Conservation (phyloP, 2,329 filamentous ascomycete species). For the Neopestalotiopsis sp. region DNA sequence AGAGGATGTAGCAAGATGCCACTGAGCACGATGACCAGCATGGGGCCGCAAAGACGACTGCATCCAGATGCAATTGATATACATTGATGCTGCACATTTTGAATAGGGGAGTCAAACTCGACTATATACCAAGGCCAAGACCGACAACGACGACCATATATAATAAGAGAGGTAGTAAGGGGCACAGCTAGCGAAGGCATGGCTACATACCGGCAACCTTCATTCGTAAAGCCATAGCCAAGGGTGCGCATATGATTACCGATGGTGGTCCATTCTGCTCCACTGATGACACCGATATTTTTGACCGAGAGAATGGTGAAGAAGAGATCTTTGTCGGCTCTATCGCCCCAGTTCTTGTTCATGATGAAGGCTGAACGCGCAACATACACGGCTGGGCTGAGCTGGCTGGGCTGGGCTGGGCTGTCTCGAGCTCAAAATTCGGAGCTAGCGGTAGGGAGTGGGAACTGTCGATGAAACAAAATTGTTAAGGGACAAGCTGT, state of each 20-base stretch:
- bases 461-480: background rate
- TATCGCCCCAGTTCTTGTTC: slow-evolving; percentile 66
- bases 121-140: background rate
- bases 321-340: slow-evolving; percentile 67
- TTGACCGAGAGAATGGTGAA: slow-evolving; percentile 67
- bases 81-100: background rate
- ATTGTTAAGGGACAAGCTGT: background rate
- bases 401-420: background rate
- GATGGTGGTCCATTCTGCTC: slow-evolving; percentile 65
- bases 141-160: background rate
- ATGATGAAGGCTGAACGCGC: slow-evolving; percentile 41
- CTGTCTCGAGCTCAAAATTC: slow-evolving; percentile 1
- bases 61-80: slow-evolving; percentile 1
- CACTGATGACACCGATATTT: slow-evolving; percentile 67
- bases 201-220: slow-evolving; percentile 64
- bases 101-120: background rate
- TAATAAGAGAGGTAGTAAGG: slow-evolving; percentile 11
- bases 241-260: slow-evolving; percentile 64
- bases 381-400: background rate
- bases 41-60: background rate
- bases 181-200: slow-evolving; percentile 3
- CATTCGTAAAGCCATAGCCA: slow-evolving; percentile 68
- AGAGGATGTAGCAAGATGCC: background rate
- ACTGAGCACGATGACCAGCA: background rate
- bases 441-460: background rate